Evolutionary conservation across 176 grass and related monocot species (phyloP), one percentile per base, ranked within the genome.

Genomic region (Oryza brachyantha): DNA sequence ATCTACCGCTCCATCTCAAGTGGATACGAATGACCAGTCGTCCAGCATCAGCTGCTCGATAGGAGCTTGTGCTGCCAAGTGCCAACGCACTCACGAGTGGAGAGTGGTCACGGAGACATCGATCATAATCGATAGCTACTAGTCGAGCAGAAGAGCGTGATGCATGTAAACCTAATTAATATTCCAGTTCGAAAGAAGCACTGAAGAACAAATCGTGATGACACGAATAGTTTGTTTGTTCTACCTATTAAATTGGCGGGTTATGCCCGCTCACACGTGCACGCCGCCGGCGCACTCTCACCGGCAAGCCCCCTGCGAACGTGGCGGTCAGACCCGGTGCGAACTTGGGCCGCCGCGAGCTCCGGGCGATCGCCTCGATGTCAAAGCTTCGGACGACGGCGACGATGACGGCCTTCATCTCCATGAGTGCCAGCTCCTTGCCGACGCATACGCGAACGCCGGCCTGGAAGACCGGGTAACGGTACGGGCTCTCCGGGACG

Each of bases 381-480:
- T 93, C 88, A 66, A 93, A 94, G 37, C 76, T 64, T 24, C 77
- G 75, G 38, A 97, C 77, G 10, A 92, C 67, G 41, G 89, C 78
- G 12, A 88, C 91, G 34, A 88, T 86, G 17, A 84, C 83, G 24
- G 86, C 89, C 86, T 97, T 97, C 89, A 94, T 97, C 86, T 97
- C 85, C 86, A 97, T 90, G 14, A 93, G 31, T 4, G 94, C 91
- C 11, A 97, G 72, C 58, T 97, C 94, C 81, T 94, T 94, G 28
- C 94, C 94, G 57, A 94, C 1, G 81, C 94, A 97, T 7, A 90
- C 88, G 13, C 94, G 91, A 60, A 75, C 68, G 64, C 94, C 91
- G 39, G 62, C 94, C 25, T 97, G 94, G 83, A 97, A 97, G 0
- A 97, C 94, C 0, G 94, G 91, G 91, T 92, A 92, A 63, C 88